phyloP scores from a whole-genome alignment of 139 green algal species.

The Chlamydomonas sp. region DNA sequence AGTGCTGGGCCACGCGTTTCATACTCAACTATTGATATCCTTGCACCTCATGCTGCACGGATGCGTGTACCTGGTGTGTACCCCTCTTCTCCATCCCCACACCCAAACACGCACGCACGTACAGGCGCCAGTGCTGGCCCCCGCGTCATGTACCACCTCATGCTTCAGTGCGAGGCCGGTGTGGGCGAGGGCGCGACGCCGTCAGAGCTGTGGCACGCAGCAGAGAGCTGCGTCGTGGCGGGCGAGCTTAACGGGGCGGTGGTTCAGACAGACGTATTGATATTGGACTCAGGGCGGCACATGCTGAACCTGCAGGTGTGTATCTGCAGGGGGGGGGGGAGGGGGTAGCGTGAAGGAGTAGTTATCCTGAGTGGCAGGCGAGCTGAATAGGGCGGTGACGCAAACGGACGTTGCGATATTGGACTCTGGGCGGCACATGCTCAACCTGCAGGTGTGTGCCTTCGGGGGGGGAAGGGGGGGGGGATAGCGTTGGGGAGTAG shows the following conservation, averaged over 20 bases:
- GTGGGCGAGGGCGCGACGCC: background rate
- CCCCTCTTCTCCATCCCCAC: background rate
- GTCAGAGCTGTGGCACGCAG: conserved; percentile 9
- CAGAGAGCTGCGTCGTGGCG: conserved; percentile 3
- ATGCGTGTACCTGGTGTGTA: background rate
- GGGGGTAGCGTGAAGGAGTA: background rate
- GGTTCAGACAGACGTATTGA: background rate
- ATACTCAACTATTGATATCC: background rate
- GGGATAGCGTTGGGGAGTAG: background rate
- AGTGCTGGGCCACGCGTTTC: background rate
- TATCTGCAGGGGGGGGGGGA: background rate
- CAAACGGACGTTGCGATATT: background rate
- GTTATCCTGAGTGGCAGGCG: conserved; percentile 3
- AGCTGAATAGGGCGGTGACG: background rate
- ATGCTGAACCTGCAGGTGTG: conserved; percentile 8
- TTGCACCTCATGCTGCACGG: background rate
- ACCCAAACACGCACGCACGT: too few species aligned
- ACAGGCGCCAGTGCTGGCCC: background rate
- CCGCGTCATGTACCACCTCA: conserved; percentile 10
- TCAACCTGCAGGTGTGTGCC: conserved; percentile 10
- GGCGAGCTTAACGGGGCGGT: background rate
- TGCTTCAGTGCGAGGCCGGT: background rate
- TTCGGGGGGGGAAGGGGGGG: too few species aligned
- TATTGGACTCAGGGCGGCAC: conserved; percentile 1
- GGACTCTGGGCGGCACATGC: background rate